Evolutionary conservation across 2,329 filamentous ascomycete genomes (phyloP), one percentile per base, ranked within the genome.

Genomic region (Colletotrichum caudatum): DNA sequence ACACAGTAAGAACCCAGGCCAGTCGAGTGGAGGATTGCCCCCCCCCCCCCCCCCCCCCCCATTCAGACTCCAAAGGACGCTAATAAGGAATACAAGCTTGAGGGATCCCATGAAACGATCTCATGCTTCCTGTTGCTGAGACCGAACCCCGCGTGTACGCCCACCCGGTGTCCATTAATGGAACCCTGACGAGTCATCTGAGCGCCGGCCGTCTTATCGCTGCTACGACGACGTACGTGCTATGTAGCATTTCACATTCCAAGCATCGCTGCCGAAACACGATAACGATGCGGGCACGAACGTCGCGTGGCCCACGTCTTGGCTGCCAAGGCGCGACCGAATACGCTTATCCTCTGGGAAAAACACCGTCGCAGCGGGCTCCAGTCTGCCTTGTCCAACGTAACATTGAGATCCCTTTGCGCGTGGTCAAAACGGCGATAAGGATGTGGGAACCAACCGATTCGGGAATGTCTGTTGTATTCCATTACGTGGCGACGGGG

Each of bases 111-210:
- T 18, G 39, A 18, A 16, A 41, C 39, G 9, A 41, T 5, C 16
- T 41, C 16, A 41, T 6, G 39, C 2, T 41, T 41, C 39, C 16
- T 41, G 39, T 6, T 41, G 39, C 39, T 0, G 79, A 86, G 69
- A 78, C 81, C 61, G 80, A 39, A 6, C 41, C 14, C 41, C 41
- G 6, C 8, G 11, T 18, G 39, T 18, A 41, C 39, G 14, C 82
- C 81, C 16, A 44, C 41, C 6, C 20, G 18, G 44, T 3, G 4
- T 46, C 44, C 46, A 12, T 23, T 20, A 6, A 48, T 48, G 46
- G 9, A 7, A 48, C 46, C 46, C 20, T 0, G n/a, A 9, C 46
- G 46, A 48, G 46, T 48, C 46, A 48, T 48, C 46, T 23, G 18
- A 12, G 46, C n/a, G 12, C 5, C 46, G 4, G 5, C 46, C 46